A percentile compares a stretch with the other conserved stretches of the same genome.
Conservation (phyloP, 768 basidiomycete genomes). For the Naematelia encephala region DNA sequence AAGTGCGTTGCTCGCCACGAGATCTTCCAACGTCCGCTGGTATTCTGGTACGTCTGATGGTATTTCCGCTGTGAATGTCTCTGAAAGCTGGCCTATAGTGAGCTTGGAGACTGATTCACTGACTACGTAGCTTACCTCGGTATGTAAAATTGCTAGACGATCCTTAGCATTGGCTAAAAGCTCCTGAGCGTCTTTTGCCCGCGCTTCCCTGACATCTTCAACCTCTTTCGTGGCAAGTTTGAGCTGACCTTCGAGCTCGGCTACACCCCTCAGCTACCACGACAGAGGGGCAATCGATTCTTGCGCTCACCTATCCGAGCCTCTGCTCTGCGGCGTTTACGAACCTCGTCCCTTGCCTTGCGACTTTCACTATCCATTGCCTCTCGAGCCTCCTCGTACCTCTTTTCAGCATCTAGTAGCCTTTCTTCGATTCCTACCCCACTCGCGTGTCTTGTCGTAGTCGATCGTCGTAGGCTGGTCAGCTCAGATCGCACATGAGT, state of each 20-base stretch:
- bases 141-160: slow-evolving; percentile 34
- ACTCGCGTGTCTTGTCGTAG: slow-evolving; percentile 33
- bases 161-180: slow-evolving; percentile 43
- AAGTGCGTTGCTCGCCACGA: slow-evolving; percentile 79
- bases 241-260: slow-evolving; percentile 41
- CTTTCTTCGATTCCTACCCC: slow-evolving; percentile 40
- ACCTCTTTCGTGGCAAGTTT: slow-evolving; percentile 24
- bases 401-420: slow-evolving; percentile 33
- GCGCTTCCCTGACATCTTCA: slow-evolving; percentile 39
- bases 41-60: slow-evolving; percentile 41
- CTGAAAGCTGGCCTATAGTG: slow-evolving; percentile 21
- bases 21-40: slow-evolving; percentile 66
- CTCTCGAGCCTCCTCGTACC: slow-evolving; percentile 40
- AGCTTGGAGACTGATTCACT: not conserved
- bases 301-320: slow-evolving; percentile 33
- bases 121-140: slow-evolving; percentile 26
- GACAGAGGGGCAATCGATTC: not conserved
- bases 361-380: slow-evolving; percentile 26
- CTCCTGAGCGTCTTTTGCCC: slow-evolving; percentile 42
- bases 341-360: slow-evolving; percentile 33
- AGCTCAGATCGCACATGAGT: slow-evolving; percentile 48
- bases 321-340: slow-evolving; percentile 38
- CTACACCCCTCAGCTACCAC: slow-evolving; percentile 10
- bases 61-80: slow-evolving; percentile 31
- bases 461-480: slow-evolving; percentile 35